Evolutionary conservation across 495 filamentous ascomycete species (phyloP).

Genomic region (Penicillium macrosclerotiorum): DNA sequence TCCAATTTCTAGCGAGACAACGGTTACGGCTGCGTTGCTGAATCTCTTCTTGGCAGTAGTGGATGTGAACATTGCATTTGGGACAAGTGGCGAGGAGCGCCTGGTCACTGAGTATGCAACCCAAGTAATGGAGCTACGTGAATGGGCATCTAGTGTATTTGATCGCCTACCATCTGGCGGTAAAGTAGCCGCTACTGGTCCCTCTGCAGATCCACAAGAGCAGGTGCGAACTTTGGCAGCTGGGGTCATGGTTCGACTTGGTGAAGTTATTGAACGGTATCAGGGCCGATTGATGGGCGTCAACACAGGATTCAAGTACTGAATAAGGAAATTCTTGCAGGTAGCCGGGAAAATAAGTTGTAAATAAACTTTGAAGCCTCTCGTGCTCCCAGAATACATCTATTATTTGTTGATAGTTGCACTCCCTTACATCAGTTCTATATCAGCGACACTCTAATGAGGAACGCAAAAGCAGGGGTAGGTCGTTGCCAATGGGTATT

Average conservation of each 20-base stretch:
- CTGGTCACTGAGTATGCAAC: slow-evolving; percentile 58
- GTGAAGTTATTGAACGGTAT: slow-evolving; percentile 79
- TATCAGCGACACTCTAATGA: too few species aligned
- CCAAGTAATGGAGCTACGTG: slow-evolving; percentile 41
- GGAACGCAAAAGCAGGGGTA: too few species aligned
- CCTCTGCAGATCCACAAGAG: slow-evolving; percentile 46
- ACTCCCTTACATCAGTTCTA: too few species aligned
- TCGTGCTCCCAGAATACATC: too few species aligned
- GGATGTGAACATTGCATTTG: slow-evolving; percentile 66
- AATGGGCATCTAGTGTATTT: slow-evolving; percentile 61
- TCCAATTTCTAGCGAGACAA: slow-evolving; percentile 52
- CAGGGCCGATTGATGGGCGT: slow-evolving; percentile 58
- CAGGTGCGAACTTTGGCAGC: slow-evolving; percentile 63
- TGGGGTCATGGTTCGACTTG: slow-evolving; percentile 73
- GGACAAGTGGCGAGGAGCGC: slow-evolving; percentile 58
- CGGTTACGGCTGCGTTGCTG: slow-evolving; percentile 69
- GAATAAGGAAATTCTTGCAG: not conserved
- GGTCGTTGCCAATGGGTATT: too few species aligned
- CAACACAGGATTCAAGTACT: slow-evolving; percentile 49
- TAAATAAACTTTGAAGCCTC: too few species aligned
- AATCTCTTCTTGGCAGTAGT: slow-evolving; percentile 78
- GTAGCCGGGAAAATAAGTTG: too few species aligned
- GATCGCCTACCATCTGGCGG: slow-evolving; percentile 45
- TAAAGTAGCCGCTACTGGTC: slow-evolving; percentile 18
- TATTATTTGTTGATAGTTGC: too few species aligned